Conservation (phyloP, 495 filamentous ascomycete genomes). For the Talaromyces wortmannii region DNA sequence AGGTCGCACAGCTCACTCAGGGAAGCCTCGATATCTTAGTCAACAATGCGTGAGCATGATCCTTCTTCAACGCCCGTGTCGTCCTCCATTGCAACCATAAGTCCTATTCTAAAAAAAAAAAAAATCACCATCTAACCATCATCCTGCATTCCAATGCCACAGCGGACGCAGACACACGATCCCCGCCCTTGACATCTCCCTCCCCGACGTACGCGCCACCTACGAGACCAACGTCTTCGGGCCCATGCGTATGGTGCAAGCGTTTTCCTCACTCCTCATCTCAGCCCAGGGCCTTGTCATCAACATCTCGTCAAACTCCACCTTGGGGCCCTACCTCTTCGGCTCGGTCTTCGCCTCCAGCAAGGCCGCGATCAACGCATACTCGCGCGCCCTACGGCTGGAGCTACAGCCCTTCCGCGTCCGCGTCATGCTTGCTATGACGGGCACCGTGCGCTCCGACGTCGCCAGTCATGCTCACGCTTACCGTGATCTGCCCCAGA, state of each 20-base stretch:
- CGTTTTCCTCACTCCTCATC: slow-evolving; percentile 47
- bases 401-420: slow-evolving; percentile 49
- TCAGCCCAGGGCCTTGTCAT: slow-evolving; percentile 47
- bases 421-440: slow-evolving; percentile 41
- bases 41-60: slow-evolving; percentile 46
- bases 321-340: slow-evolving; percentile 24
- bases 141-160: background rate
- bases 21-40: slow-evolving; percentile 57
- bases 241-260: slow-evolving; percentile 44
- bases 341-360: slow-evolving; percentile 45
- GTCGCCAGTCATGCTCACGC: background rate
- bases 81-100: no score
- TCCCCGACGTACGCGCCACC: slow-evolving; percentile 43
- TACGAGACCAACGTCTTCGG: slow-evolving; percentile 62
- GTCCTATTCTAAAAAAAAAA: background rate
- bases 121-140: background rate
- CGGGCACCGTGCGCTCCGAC: slow-evolving; percentile 8
- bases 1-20: slow-evolving; percentile 47
- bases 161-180: slow-evolving; percentile 40
- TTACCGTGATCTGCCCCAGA: background rate
- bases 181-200: slow-evolving; percentile 45
- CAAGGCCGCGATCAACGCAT: slow-evolving; percentile 44
- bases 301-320: slow-evolving; percentile 19
- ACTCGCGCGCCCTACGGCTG: slow-evolving; percentile 43
- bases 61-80: no score